Percentiles rank a stretch among this genome's conserved stretches.
phyloP scores from a whole-genome alignment of 352 stramenopile species.

The Pythium myriotylum region DNA sequence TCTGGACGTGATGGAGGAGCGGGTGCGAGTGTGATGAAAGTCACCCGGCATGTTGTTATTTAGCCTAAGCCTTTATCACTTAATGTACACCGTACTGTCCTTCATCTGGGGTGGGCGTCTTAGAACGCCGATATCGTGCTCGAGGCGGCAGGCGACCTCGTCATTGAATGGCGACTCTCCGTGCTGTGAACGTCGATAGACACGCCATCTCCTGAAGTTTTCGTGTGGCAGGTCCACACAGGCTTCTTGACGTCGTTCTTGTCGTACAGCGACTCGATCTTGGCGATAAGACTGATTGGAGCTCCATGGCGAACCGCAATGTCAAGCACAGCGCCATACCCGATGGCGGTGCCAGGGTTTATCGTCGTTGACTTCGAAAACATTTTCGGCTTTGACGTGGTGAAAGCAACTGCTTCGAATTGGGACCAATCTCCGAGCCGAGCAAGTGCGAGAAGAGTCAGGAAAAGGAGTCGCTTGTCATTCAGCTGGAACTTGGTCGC shows the following conservation, averaged over 20 bases:
- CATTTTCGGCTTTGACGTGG: slow-evolving; percentile 38
- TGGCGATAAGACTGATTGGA: slow-evolving; percentile 42
- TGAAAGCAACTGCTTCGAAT: slow-evolving; percentile 50
- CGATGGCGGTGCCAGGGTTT: slow-evolving; percentile 40
- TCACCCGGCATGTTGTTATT: slow-evolving; percentile 8
- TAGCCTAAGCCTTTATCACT: not conserved
- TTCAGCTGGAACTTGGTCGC: slow-evolving; percentile 52
- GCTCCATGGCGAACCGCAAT: slow-evolving; percentile 51
- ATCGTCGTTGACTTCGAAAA: slow-evolving; percentile 36
- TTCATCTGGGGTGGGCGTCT: not conserved
- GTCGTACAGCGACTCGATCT: slow-evolving; percentile 48
- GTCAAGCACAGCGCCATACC: slow-evolving; percentile 74
- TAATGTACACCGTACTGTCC: not conserved
- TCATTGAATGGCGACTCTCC: not conserved
- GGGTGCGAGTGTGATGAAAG: not conserved
- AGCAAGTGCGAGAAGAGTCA: slow-evolving; percentile 47
- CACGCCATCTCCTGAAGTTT: slow-evolving; percentile 5
- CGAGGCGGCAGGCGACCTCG: not conserved
- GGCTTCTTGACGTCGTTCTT: slow-evolving; percentile 55
- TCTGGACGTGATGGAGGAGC: not conserved
- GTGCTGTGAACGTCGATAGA: not conserved
- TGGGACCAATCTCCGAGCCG: slow-evolving; percentile 52
- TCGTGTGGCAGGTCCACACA: slow-evolving; percentile 51
- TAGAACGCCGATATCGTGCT: slow-evolving; percentile 9
- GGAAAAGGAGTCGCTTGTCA: slow-evolving; percentile 57